phyloP scores from a whole-genome alignment of 441 rosid species.

The Lepidium campestre region DNA sequence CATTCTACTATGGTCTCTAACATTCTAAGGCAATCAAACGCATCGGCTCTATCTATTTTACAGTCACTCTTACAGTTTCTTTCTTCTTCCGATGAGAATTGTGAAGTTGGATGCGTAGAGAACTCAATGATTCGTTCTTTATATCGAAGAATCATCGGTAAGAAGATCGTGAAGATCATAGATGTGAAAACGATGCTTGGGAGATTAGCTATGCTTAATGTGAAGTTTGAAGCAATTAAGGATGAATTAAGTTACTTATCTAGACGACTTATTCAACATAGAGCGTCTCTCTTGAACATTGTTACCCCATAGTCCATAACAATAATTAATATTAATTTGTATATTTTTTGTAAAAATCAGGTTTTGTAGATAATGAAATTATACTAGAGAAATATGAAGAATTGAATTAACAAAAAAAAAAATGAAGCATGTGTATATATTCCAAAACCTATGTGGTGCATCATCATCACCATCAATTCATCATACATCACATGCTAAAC shows the following conservation, averaged over 20 bases:
- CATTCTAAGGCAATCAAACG: constrained; percentile 43
- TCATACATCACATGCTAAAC: constrained; percentile 1
- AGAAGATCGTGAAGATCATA: constrained; percentile 25
- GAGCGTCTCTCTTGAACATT: constrained; percentile 55
- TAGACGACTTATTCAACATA: constrained; percentile 48
- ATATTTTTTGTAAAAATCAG: constrained; percentile 10
- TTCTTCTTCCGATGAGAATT: constrained; percentile 25
- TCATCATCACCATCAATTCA: constrained; percentile 1
- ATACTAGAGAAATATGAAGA: not conserved
- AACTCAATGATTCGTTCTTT: constrained; percentile 19
- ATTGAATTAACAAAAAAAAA: not conserved
- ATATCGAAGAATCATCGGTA: constrained; percentile 23
- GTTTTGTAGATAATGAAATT: constrained; percentile 1
- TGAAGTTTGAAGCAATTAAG: constrained; percentile 33
- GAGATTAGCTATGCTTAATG: constrained; percentile 37
- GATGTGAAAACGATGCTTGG: constrained; percentile 26
- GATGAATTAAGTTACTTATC: constrained; percentile 39
- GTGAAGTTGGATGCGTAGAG: constrained; percentile 49
- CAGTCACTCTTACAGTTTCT: constrained; percentile 43
- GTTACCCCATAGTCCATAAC: constrained; percentile 31
- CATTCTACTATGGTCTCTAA: constrained; percentile 28
- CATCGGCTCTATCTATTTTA: constrained; percentile 30
- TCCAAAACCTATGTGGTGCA: constrained; percentile 1
- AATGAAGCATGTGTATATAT: constrained; percentile 2
- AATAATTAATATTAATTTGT: not conserved